Base-by-base conservation (phyloP, 352 stramenopile genomes). In the Phytophthora pseudosyringae region DNA sequence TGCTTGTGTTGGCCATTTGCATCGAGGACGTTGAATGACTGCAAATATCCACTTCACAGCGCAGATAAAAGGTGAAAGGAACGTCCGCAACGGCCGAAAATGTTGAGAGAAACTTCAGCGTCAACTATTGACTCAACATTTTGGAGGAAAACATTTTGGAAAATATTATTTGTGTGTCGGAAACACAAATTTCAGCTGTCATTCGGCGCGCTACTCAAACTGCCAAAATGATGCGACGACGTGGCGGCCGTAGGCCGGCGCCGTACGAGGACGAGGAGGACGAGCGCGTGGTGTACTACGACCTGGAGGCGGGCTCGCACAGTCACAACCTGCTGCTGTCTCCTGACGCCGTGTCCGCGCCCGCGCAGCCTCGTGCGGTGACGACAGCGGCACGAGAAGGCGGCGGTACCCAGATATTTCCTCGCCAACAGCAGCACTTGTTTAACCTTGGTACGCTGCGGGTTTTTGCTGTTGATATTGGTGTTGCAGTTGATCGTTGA, bases 261-360 rank as follows among this genome's bases (percentile, higher is more conserved):
- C 55, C 11, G 4, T 59, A 71, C 16, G 62, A 69, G 11, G 71
- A 60, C 8, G 58, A 72, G 21, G 70, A 87, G 44, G n/a, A n/a
- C n/a, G n/a, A n/a, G n/a, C 69, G 69, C 47, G 69, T 88, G 35
- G 83, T 91, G 58, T 90, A 85, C 59, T 83, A 80, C 43, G 83
- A 89, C 46, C 64, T 89, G 43, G 78, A 87, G 48, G 65, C 69
- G 1, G 69, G 53, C 26, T 68, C 68, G 6, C 54, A 68, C 33
- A 69, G 41, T 18, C 59, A 29, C 3, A 59, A 61, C 9, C 44
- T 79, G 8, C 43, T 74, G 35, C 43, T 75, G 16, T 61, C 71
- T 1, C 56, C 64, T 11, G 58, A 74, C 29, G 59, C 58, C 11
- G 40, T 33, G n/a, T 45, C 51, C 10, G 35, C 33, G 0, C 44